These are phyloP conservation scores for Metschnikowia orientalis DNA, from an alignment of 805 yeast species.

Conservation along the genomic window DNA sequence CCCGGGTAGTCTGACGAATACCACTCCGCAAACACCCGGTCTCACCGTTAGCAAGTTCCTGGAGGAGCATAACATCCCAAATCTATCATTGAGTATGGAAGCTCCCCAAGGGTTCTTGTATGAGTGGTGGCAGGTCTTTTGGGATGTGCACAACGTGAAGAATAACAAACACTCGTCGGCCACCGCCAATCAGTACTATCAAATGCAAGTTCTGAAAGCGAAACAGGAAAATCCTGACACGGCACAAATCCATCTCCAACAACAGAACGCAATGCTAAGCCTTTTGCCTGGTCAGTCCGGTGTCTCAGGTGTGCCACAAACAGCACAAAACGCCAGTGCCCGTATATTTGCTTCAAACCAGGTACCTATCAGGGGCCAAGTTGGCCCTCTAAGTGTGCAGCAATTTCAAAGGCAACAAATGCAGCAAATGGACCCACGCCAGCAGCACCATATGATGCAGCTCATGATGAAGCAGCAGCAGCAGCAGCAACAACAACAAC, in stretches of 20 bases:
- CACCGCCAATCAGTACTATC: slow-evolving; percentile 68
- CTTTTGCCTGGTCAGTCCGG: slow-evolving; percentile 1
- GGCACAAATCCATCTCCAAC: slow-evolving; percentile 2
- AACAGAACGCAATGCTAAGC: slow-evolving; percentile 3
- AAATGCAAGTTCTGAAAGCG: slow-evolving; percentile 51
- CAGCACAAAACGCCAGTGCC: too few relatives aligned
- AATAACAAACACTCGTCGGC: slow-evolving; percentile 27
- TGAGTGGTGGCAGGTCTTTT: slow-evolving; percentile 96
- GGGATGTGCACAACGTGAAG: slow-evolving; percentile 88
- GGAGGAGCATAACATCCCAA: slow-evolving; percentile 44
- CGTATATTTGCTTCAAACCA: too few relatives aligned
- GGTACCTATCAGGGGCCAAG: too few relatives aligned
- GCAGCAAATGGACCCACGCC: slow-evolving; percentile 12
- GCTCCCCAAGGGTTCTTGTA: slow-evolving; percentile 82
- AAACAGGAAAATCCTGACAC: slow-evolving; percentile 34
- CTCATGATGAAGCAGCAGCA: slow-evolving; percentile 26
- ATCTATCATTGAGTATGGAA: slow-evolving; percentile 57
- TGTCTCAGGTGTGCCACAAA: too few relatives aligned
- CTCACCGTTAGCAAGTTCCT: slow-evolving; percentile 22
- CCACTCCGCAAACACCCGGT: slow-evolving; percentile 28
- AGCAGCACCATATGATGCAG: slow-evolving; percentile 23
- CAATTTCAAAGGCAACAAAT: too few relatives aligned
- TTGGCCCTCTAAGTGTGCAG: too few relatives aligned
- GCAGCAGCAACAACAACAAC: slow-evolving; percentile 16
- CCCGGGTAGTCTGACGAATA: slow-evolving; percentile 5